phyloP scores from a whole-genome alignment of 192 early-diverging fungal genomes.

The Coemansia sp. region DNA sequence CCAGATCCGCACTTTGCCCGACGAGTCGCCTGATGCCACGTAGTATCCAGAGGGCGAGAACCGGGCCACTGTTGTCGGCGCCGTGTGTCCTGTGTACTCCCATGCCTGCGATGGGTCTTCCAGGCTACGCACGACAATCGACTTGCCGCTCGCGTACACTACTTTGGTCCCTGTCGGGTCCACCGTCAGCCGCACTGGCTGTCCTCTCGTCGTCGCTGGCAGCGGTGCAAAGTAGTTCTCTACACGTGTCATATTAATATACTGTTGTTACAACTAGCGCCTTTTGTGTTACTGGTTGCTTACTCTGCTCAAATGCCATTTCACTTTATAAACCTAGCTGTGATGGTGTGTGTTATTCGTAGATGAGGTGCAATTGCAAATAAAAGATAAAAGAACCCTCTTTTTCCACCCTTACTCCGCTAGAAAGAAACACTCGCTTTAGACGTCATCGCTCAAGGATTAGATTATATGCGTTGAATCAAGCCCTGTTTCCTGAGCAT shows the following conservation, averaged over 20 bases:
- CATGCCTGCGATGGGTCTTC: constrained; percentile 34
- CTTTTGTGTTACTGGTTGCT: constrained; percentile 2
- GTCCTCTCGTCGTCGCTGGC: constrained; percentile 78
- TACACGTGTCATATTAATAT: constrained; percentile 2
- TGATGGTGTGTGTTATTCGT: too few species aligned
- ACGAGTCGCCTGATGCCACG: constrained; percentile 90
- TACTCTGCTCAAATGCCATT: constrained; percentile 49
- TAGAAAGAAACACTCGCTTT: too few species aligned
- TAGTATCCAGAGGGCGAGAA: constrained; percentile 94
- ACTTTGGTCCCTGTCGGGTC: constrained; percentile 83
- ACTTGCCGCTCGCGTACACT: constrained; percentile 86
- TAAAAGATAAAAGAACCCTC: too few species aligned
- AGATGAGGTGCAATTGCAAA: too few species aligned
- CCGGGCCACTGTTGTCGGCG: constrained; percentile 77
- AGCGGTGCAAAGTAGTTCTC: constrained; percentile 63
- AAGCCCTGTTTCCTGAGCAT: too few species aligned
- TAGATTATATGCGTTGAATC: too few species aligned
- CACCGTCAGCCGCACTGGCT: constrained; percentile 74
- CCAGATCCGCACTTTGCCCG: constrained; percentile 93
- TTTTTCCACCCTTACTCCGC: too few species aligned
- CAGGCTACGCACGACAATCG: constrained; percentile 83
- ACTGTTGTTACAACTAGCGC: not conserved
- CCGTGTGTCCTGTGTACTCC: constrained; percentile 83
- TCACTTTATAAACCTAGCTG: too few species aligned
- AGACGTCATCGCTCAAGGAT: too few species aligned